Evolutionary conservation across 164 flowering plant genomes (phyloP), one percentile per base, ranked within the genome.

Genomic region (Vitis rotundifolia): DNA sequence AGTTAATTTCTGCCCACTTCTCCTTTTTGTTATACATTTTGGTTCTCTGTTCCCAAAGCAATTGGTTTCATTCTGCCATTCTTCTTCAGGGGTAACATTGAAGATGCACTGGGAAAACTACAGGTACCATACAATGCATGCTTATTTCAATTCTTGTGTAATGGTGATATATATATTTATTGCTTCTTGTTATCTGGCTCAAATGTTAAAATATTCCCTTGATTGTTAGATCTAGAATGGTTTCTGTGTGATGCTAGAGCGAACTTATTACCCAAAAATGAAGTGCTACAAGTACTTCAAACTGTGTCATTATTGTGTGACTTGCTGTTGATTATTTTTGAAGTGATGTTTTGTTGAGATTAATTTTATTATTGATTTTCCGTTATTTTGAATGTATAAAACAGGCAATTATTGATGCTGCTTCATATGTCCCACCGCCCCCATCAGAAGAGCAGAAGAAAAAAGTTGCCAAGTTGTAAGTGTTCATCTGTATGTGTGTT

Each of bases 351-450:
- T 37, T 37, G 44, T 37, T 6, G 44, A 37, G 44, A 37, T 3
- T 37, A 37, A 37, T 37, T 37, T 37, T 37, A 3, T 37, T 37
- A 37, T 37, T 6, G 44, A 37, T 37, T 60, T 71, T 13, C 37
- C 29, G 15, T 19, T 75, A 8, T 68, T 59, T 61, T 29, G 11
- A 51, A 9, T 19, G 15, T 26, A 67, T 63, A 28, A 68, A 58
- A 51, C 79, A 96, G 99, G 95, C 85, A 58, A 93, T 93, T n/a
- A 89, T 96, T 69, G 94, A 93, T 82, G 94, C 97, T 74, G 97
- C 99, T 73, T 73, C 97, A 26, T 93, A 93, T 77, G 98, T 96
- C 58, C 99, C 99, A 16, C 99, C 98, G 59, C 98, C 98, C 51
- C 99, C 99, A 66, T 89, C 98, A 51, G 91, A 85, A 78, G 98